Evolutionary conservation across 139 green algal species (phyloP).

Genomic region (Haematococcus sp.): DNA sequence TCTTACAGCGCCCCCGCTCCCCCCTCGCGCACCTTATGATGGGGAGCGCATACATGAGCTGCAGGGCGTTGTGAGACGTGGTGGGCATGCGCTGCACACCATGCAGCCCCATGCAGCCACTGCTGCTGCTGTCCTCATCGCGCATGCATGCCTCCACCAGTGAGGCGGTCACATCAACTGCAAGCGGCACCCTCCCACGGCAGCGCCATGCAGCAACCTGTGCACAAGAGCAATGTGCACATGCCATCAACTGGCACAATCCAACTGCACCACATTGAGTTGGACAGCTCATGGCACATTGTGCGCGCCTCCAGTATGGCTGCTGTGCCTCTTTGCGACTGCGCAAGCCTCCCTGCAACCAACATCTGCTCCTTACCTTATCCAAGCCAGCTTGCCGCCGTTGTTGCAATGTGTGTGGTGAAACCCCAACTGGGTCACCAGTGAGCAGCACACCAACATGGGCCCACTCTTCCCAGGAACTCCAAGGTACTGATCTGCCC

Average conservation of each 20-base stretch:
- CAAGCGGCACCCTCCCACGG: slow-evolving; percentile 59
- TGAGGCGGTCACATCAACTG: slow-evolving; percentile 55
- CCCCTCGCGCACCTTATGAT: too few species aligned
- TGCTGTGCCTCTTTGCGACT: too few species aligned
- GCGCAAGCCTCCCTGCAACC: too few species aligned
- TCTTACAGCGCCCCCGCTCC: too few species aligned
- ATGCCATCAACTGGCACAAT: not conserved
- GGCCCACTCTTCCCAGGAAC: not conserved
- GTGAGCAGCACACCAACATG: not conserved
- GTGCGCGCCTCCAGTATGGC: too few species aligned
- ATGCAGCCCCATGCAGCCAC: not conserved
- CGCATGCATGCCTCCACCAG: slow-evolving; percentile 49
- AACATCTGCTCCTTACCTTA: too few species aligned
- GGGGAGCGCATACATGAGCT: not conserved
- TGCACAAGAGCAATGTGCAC: not conserved
- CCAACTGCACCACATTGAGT: too few species aligned
- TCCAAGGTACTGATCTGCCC: slow-evolving; percentile 15
- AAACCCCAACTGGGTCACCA: not conserved
- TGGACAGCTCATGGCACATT: too few species aligned
- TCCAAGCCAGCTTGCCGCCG: too few species aligned
- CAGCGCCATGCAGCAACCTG: slow-evolving; percentile 62
- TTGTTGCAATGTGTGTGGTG: not conserved
- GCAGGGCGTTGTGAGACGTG: slow-evolving; percentile 5
- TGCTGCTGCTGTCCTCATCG: slow-evolving; percentile 10
- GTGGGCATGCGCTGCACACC: not conserved